Base-by-base conservation (phyloP, 495 filamentous ascomycete species). In the Penicillium coprophilum region DNA sequence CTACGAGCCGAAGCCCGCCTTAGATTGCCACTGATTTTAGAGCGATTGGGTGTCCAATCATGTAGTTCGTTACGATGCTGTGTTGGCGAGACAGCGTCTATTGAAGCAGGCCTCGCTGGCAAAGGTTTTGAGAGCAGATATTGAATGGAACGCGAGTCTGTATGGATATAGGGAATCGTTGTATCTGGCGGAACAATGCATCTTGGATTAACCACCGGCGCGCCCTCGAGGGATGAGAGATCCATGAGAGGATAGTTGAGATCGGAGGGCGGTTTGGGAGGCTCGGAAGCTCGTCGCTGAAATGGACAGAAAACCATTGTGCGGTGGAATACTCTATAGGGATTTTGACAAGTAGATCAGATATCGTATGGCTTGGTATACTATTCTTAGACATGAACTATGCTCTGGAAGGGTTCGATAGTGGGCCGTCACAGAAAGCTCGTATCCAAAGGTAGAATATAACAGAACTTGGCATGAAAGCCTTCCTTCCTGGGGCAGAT, bases 181-280 rank as follows among this genome's bases (percentile, higher is more conserved):
- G 46, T 39, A 32, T 57, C 21, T 20, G 30, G 39, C 4, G 40
- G 44, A 7, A 56, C 40, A 32, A 27, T 44, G 45, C 50, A 58
- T 41, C 50, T 57, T 2, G 61, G 21, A 36, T 73, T 64, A 10
- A 49, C 24, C 23, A 76, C 60, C 12, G 69, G 68, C 41, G 73
- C 71, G 11, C 73, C 73, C 60, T 73, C 73, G 11, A 76, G 61
- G 10, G 70, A 74, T 12, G 73, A 76, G 24, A 76, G 70, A 58
- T 73, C 71, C 61, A 73, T 70, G 46, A 38, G 13, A 23, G 52
- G 31, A 44, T 20, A 19, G 13, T 44, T 13, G 12, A 27, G 23
- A 10, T 24, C 21, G 31, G 50, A 21, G 27, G 28, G 20, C 17
- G 11, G 11, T 31, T 23, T n/a, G 6, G 21, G 41, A 39, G 30